phyloP scores from a whole-genome alignment of 352 stramenopile species.

The Phytophthora rubi region DNA sequence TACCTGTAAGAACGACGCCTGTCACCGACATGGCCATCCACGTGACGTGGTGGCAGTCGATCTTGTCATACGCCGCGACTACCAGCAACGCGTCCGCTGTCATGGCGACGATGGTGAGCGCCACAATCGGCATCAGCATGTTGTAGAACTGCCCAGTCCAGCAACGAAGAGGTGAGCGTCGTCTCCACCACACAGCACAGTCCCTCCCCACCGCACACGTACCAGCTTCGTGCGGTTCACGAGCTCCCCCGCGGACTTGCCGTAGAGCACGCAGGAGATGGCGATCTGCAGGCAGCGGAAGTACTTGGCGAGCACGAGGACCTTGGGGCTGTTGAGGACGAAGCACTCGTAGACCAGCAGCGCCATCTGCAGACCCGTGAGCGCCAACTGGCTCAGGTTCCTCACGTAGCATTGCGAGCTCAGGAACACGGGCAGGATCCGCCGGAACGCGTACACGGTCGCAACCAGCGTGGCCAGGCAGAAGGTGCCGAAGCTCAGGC shows the following conservation, averaged over 20 bases:
- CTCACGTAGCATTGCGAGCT: conserved; percentile 61
- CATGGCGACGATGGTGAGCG: conserved; percentile 58
- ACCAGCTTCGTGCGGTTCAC: conserved; percentile 52
- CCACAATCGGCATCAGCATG: conserved; percentile 60
- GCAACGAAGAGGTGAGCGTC: neutral
- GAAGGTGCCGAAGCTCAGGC: conserved; percentile 63
- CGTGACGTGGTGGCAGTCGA: conserved; percentile 74
- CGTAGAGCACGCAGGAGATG: conserved; percentile 74
- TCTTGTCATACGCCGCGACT: conserved; percentile 47
- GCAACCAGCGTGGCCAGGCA: conserved; percentile 60
- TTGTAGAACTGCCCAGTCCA: conserved; percentile 46
- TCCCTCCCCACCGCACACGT: neutral
- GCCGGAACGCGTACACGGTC: conserved; percentile 48
- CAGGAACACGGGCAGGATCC: conserved; percentile 66
- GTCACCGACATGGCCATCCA: conserved; percentile 77
- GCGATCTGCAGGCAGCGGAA: conserved; percentile 71
- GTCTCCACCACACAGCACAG: too few relatives aligned
- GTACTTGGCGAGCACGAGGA: conserved; percentile 78
- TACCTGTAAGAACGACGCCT: conserved; percentile 64
- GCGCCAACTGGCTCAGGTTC: conserved; percentile 67
- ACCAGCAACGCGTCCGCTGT: conserved; percentile 58
- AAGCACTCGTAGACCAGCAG: conserved; percentile 73
- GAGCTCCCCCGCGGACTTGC: conserved; percentile 69
- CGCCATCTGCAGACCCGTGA: conserved; percentile 69
- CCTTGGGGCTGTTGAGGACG: conserved; percentile 57